Percentiles rank a stretch among this genome's conserved stretches.
These are phyloP conservation scores for Sclerotinia trifoliorum DNA, from an alignment of 2,329 filamentous ascomycete species.

Conservation along the genomic window DNA sequence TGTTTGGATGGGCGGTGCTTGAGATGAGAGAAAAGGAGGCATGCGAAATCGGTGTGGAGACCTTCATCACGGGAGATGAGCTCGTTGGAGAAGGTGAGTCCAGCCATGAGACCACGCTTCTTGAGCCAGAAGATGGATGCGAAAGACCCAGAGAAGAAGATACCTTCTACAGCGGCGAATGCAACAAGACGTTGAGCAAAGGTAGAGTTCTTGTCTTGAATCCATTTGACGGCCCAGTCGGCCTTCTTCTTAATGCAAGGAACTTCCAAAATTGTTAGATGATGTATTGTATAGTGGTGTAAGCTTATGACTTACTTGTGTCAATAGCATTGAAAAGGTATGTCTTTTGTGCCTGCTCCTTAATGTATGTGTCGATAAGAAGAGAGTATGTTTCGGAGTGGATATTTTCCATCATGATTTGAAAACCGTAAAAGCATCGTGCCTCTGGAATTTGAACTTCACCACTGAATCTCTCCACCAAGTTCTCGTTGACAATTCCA, in stretches of 20 bases:
- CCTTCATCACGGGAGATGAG: conserved; percentile 99
- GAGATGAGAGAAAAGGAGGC: conserved; percentile 94
- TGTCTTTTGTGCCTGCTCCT: conserved; percentile 88
- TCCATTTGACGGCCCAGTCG: conserved; percentile 96
- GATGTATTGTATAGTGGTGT: background rate
- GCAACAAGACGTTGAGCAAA: conserved; percentile 95
- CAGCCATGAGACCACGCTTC: conserved; percentile 99
- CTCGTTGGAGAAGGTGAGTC: conserved; percentile 98
- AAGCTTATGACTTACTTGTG: conserved; percentile 65
- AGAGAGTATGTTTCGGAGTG: conserved; percentile 99
- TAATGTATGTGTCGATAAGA: conserved; percentile 98
- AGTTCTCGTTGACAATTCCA: conserved; percentile 99
- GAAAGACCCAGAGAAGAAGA: conserved; percentile 99
- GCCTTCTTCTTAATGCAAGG: conserved; percentile 98
- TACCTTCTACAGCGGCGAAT: conserved; percentile 96
- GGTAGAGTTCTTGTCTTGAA: conserved; percentile 86
- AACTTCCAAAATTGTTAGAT: conserved; percentile 52
- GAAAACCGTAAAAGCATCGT: conserved; percentile 99
- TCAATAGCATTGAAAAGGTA: conserved; percentile 99
- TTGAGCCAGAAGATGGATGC: conserved; percentile 99
- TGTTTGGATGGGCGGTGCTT: conserved; percentile 85
- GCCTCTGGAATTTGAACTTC: conserved; percentile 98
- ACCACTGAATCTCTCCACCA: conserved; percentile 93
- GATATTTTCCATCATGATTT: conserved; percentile 99
- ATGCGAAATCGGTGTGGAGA: conserved; percentile 98